Evolutionary conservation across 1,284 basidiomycete genomes (phyloP), one percentile per base, ranked within the genome.

Genomic region (Vanrija sp.): DNA sequence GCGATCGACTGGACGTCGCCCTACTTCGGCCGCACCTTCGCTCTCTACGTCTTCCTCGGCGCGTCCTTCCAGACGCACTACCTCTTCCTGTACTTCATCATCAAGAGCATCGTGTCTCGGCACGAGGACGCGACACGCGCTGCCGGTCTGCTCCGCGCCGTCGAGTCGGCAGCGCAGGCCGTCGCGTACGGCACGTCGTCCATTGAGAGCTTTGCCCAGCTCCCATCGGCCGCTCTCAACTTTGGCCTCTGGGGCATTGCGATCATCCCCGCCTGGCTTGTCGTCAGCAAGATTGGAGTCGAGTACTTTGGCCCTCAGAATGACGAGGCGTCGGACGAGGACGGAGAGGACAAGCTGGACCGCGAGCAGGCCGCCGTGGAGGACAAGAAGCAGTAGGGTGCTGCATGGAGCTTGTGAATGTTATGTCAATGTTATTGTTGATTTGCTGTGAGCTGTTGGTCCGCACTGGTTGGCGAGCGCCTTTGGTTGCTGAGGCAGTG

Each of bases 51-150:
- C 16, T 41, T 55, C 23, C 48, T 55, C 7, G 38, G 39, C 19
- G 53, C 49, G 1, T 18, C 16, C 6, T 55, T 50, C 49, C 53
- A 55, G 48, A 22, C 24, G 7, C 19, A 47, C 39, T 55, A 47
- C 41, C 27, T 55, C 12, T 55, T 24, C 36, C 48, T 55, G 10
- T 55, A 55, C 49, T 55, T 55, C 44, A 6, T 47, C 16, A 31
- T 47, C 48, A 23, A 55, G 48, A 25, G 51, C 36, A 6, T 44
- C 46, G 20, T 39, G 37, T 45, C 23, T 3, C 9, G 16, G 16
- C 38, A 42, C 5, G 20, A 35, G 37, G 52, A 54, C 22, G 23
- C 18, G 5, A 22, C 38, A 1, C 47, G 52, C 14, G 25, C 22
- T 6, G 52, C 47, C 5, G 52, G 52, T 10, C 38, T 54, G 2